These are phyloP conservation scores for Boletus edulis DNA, from an alignment of 768 basidiomycete genomes.

Conservation along the genomic window DNA sequence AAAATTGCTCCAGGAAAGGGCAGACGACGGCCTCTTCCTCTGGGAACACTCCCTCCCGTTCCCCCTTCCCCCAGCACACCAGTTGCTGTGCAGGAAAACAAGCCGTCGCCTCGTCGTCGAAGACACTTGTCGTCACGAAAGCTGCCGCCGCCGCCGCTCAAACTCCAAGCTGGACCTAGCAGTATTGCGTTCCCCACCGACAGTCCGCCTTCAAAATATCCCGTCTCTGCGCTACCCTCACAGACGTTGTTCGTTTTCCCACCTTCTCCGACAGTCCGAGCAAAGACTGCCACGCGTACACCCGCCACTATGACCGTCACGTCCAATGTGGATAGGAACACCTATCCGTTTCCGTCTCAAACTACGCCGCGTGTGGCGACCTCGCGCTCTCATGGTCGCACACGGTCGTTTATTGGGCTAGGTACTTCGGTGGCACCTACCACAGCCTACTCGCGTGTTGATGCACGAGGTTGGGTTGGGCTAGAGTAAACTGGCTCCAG, in stretches of 20 bases:
- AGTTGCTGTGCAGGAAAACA: slow-evolving; percentile 38
- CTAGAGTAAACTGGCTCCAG: slow-evolving; percentile 34
- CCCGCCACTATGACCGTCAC: slow-evolving; percentile 83
- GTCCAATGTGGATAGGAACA: slow-evolving; percentile 47
- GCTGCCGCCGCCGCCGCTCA: slow-evolving; percentile 55
- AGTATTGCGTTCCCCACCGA: slow-evolving; percentile 28
- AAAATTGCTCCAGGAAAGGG: slow-evolving; percentile 44
- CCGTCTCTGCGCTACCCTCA: slow-evolving; percentile 52
- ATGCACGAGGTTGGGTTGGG: slow-evolving; percentile 78
- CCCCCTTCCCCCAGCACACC: slow-evolving; percentile 67
- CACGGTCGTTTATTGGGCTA: slow-evolving; percentile 72
- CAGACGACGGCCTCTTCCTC: slow-evolving; percentile 60
- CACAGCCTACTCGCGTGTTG: slow-evolving; percentile 79
- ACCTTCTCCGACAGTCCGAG: slow-evolving; percentile 61
- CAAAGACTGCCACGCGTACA: slow-evolving; percentile 49
- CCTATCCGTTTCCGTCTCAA: slow-evolving; percentile 55
- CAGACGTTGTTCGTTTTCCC: slow-evolving; percentile 88
- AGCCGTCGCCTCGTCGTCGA: slow-evolving; percentile 33
- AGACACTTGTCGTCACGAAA: slow-evolving; percentile 58
- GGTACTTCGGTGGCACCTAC: slow-evolving; percentile 70
- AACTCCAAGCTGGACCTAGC: slow-evolving; percentile 36
- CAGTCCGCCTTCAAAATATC: slow-evolving; percentile 19
- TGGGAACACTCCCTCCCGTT: slow-evolving; percentile 64
- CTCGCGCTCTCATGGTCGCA: slow-evolving; percentile 62
- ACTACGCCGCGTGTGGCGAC: slow-evolving; percentile 70